Base-by-base conservation (phyloP, 2,329 filamentous ascomycete genomes). In the Alternaria ventricosa region DNA sequence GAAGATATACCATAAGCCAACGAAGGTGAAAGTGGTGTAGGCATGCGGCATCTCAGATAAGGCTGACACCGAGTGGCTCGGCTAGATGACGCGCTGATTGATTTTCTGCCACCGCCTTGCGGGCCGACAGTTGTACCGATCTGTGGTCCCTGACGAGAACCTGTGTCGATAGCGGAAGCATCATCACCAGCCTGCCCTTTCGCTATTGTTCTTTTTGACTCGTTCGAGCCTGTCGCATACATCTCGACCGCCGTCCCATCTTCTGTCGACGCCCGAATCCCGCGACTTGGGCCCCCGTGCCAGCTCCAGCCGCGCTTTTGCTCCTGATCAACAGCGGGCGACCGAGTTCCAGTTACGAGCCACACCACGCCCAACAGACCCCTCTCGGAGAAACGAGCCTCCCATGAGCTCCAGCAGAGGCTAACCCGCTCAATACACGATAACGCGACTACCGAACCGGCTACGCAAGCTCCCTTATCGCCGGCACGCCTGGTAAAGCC, bases 401-500 rank as follows among this genome's bases (percentile, higher is more conserved):
- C 72, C 56, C 45, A 75, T 73, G 75, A 75, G 68, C 69, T 69
- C 47, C 30, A 51, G 20, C 25, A 46, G 51, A 45, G 50, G 47
- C 36, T 68, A 36, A 65, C 41, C 63, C 55, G 53, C 44, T 22
- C 63, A 50, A 55, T 45, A 46, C 53, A 61, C 60, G 58, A 50
- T 44, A 59, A 73, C 70, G 67, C 73, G 71, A 68, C 63, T 46
- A 47, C 23, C 27, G 55, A 59, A 46, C 57, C 41, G 49, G 47
- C 45, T 44, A 68, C 65, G 63, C 68, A 63, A 45, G 62, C 63
- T 45, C 25, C 46, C 73, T 71, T 73, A 72, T 71, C 60, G 66
- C 74, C 72, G 73, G 71, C 63, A 63, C 64, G 62, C 58, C 49
- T 67, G 73, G 65, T 74, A 75, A 74, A 70, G 75, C 74, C 76